phyloP scores from a whole-genome alignment of 2,329 filamentous ascomycete genomes.

The Chalaropsis ovoidea region DNA sequence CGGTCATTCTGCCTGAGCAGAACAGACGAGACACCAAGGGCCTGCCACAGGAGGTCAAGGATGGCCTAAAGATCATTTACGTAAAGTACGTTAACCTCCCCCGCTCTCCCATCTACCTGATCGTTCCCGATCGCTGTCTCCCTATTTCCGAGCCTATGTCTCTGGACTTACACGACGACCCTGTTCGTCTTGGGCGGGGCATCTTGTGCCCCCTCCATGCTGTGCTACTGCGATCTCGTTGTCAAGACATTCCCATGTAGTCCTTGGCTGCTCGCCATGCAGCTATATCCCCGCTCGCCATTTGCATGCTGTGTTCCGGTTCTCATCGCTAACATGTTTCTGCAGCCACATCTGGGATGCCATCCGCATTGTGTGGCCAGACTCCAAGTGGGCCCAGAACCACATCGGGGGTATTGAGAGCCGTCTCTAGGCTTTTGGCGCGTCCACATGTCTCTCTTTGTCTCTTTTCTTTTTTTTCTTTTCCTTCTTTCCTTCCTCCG shows the following conservation, averaged over 20 bases:
- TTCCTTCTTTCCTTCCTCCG: conserved; percentile 6
- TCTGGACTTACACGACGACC: conserved; percentile 14
- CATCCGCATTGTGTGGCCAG: conserved; percentile 82
- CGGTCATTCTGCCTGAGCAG: conserved; percentile 73
- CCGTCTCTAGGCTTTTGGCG: conserved; percentile 48
- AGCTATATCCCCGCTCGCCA: conserved; percentile 15
- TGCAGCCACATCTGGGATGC: conserved; percentile 86
- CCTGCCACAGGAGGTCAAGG: conserved; percentile 77
- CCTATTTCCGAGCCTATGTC: conserved; percentile 24
- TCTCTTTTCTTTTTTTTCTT: neutral
- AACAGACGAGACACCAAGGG: conserved; percentile 91
- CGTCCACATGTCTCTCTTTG: conserved; percentile 13
- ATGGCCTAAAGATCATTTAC: conserved; percentile 78
- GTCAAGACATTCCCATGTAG: neutral
- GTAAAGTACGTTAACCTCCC: conserved; percentile 55
- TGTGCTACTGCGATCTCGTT: neutral
- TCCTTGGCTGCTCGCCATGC: neutral
- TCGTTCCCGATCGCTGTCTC: conserved; percentile 34
- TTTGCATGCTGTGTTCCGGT: conserved; percentile 26
- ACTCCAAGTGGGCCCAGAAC: conserved; percentile 71
- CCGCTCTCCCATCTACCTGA: conserved; percentile 28
- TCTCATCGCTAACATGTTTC: conserved; percentile 22
- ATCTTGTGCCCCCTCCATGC: neutral
- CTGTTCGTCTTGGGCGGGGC: neutral
- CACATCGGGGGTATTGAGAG: conserved; percentile 60